Percentiles rank a stretch among this genome's conserved stretches.
phyloP scores from a whole-genome alignment of 2,329 filamentous ascomycete species.

The Xylaria polymorpha region DNA sequence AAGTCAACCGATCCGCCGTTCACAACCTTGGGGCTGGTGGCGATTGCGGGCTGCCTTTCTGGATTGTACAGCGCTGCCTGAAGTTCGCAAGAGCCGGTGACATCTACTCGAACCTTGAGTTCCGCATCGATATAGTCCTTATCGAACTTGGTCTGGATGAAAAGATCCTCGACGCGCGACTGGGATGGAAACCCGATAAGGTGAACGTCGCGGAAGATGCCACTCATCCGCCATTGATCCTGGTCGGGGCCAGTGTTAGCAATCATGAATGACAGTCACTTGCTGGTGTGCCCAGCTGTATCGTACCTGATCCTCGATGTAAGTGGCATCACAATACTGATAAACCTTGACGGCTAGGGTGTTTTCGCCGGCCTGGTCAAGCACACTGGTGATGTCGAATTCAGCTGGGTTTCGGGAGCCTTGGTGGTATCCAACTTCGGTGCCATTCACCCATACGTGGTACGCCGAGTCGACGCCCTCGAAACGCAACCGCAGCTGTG shows the following conservation, averaged over 20 bases:
- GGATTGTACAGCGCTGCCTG: slow-evolving; percentile 34
- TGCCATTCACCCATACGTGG: slow-evolving; percentile 71
- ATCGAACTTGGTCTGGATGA: slow-evolving; percentile 65
- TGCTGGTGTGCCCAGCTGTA: not conserved
- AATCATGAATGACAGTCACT: not conserved
- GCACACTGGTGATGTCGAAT: slow-evolving; percentile 67
- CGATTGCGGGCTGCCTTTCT: slow-evolving; percentile 65
- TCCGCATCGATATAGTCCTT: slow-evolving; percentile 64
- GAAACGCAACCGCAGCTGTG: slow-evolving; percentile 67
- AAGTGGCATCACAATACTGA: slow-evolving; percentile 70
- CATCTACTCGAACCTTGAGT: slow-evolving; percentile 55
- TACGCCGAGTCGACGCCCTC: slow-evolving; percentile 73
- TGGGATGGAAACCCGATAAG: slow-evolving; percentile 65
- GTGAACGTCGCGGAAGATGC: slow-evolving; percentile 66
- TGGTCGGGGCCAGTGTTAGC: slow-evolving; percentile 40
- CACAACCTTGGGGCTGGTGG: slow-evolving; percentile 63
- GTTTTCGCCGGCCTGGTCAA: slow-evolving; percentile 57
- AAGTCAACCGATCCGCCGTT: slow-evolving; percentile 38
- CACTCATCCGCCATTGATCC: slow-evolving; percentile 71
- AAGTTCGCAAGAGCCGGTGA: slow-evolving; percentile 33
- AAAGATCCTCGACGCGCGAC: slow-evolving; percentile 67
- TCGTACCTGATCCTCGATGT: slow-evolving; percentile 66
- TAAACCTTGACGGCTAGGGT: slow-evolving; percentile 68
- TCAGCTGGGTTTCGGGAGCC: slow-evolving; percentile 71
- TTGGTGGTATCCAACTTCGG: slow-evolving; percentile 70